Percentiles rank a stretch among this genome's conserved stretches.
Evolutionary conservation across 768 basidiomycete species (phyloP).

Genomic region (Baorangia bicolor): DNA sequence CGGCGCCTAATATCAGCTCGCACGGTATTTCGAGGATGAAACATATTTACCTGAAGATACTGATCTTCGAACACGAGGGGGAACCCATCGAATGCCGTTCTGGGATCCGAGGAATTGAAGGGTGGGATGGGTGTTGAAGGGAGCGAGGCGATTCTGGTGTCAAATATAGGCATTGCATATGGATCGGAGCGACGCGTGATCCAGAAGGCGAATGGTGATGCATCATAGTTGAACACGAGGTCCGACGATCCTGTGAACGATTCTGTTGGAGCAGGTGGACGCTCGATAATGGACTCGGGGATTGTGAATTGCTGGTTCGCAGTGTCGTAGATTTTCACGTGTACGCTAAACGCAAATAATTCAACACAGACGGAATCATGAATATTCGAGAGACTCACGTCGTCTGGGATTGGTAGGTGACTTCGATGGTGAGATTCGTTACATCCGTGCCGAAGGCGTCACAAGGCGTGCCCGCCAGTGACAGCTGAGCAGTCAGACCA

Average conservation of each 20-base stretch:
- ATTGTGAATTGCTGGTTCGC: slow-evolving; percentile 63
- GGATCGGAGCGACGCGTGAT: slow-evolving; percentile 67
- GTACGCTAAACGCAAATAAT: slow-evolving; percentile 43
- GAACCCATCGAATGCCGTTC: slow-evolving; percentile 60
- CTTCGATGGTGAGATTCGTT: slow-evolving; percentile 56
- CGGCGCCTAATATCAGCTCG: background rate
- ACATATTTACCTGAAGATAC: slow-evolving; percentile 59
- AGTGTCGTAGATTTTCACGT: slow-evolving; percentile 66
- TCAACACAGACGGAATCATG: background rate
- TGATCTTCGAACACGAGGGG: slow-evolving; percentile 78
- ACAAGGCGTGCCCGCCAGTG: slow-evolving; percentile 55
- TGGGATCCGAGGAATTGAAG: slow-evolving; percentile 48
- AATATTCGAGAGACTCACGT: slow-evolving; percentile 34
- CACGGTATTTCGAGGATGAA: background rate
- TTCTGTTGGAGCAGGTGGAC: slow-evolving; percentile 36
- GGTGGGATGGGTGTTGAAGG: slow-evolving; percentile 60
- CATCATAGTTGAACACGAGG: slow-evolving; percentile 65
- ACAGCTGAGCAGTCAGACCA: slow-evolving; percentile 56
- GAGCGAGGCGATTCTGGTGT: slow-evolving; percentile 63
- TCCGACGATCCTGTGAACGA: slow-evolving; percentile 49
- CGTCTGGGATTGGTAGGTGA: slow-evolving; percentile 60
- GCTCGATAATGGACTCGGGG: slow-evolving; percentile 52
- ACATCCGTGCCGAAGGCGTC: slow-evolving; percentile 66
- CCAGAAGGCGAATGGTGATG: slow-evolving; percentile 76
- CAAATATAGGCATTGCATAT: slow-evolving; percentile 57